Evolutionary conservation across 768 basidiomycete genomes (phyloP).

Genomic region (Saitozyma sp.): DNA sequence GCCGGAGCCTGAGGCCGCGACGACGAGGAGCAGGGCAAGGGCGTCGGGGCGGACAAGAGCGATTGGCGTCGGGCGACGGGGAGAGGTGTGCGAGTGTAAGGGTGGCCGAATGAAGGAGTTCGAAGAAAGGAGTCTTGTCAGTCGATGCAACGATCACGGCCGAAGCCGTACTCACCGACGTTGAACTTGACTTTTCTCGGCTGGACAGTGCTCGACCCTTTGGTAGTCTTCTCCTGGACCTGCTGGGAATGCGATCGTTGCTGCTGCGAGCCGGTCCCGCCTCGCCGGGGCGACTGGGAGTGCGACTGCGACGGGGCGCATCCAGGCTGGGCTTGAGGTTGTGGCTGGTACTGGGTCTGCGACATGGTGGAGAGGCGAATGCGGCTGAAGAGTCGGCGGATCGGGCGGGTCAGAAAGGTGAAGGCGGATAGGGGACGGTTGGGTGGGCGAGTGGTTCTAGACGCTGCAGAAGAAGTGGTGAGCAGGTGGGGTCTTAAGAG

Average conservation of each 20-base stretch:
- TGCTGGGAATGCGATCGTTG: conserved; percentile 1
- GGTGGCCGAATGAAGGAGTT: too few relatives aligned
- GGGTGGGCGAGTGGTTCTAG: background rate
- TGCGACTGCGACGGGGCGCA: conserved; percentile 6
- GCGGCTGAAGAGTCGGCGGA: background rate
- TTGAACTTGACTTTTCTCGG: conserved; percentile 44
- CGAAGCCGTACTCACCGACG: conserved; percentile 35
- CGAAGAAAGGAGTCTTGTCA: too few relatives aligned
- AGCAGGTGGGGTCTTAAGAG: background rate
- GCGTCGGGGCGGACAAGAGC: background rate
- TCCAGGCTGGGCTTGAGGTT: background rate
- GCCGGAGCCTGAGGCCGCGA: conserved; percentile 27
- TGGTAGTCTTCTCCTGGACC: conserved; percentile 35
- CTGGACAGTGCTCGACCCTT: conserved; percentile 32
- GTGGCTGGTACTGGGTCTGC: background rate
- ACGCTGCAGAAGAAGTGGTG: background rate
- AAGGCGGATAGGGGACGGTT: background rate
- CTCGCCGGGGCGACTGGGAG: conserved; percentile 7
- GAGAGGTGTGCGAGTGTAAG: too few relatives aligned
- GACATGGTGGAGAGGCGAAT: background rate
- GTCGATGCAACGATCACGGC: too few relatives aligned
- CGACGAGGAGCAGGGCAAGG: background rate
- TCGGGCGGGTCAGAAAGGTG: background rate
- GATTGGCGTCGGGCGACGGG: too few relatives aligned
- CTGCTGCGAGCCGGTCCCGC: conserved; percentile 1